These are phyloP conservation scores for Daldinia decipiens DNA, from an alignment of 495 filamentous ascomycete species.

Conservation along the genomic window DNA sequence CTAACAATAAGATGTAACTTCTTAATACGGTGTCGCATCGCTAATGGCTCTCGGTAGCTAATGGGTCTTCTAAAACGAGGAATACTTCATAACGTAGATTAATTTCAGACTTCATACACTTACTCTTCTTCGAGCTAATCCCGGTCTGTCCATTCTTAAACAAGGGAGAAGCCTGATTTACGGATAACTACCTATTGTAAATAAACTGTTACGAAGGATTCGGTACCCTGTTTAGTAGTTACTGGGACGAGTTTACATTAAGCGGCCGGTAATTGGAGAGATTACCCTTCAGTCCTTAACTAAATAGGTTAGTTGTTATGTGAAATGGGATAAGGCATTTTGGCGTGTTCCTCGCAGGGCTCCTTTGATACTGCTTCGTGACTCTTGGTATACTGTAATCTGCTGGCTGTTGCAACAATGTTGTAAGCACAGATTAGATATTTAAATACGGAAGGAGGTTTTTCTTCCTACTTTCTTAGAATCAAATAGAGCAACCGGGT, in stretches of 20 bases:
- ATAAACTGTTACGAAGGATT: constrained; percentile 36
- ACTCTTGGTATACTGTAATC: neutral
- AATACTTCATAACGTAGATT: neutral
- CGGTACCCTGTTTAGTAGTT: constrained; percentile 29
- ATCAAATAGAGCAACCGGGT: too few species aligned
- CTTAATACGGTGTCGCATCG: neutral
- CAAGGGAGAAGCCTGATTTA: constrained; percentile 17
- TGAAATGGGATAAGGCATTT: neutral
- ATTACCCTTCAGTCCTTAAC: too few species aligned
- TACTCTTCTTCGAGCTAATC: neutral
- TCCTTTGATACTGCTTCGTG: neutral
- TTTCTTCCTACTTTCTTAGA: too few species aligned
- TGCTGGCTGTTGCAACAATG: neutral
- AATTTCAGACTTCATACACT: neutral
- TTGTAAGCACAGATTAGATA: neutral
- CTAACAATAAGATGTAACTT: neutral
- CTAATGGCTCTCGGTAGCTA: neutral
- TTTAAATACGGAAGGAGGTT: neutral
- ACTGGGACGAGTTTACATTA: constrained; percentile 24
- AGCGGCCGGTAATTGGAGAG: neutral
- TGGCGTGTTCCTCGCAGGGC: neutral
- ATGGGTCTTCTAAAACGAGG: neutral
- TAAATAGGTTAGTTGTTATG: neutral
- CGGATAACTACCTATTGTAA: constrained; percentile 14
- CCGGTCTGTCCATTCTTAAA: neutral